Evolutionary conservation across 805 yeast species (phyloP).

Genomic region (Lipomyces yamanashiensis): DNA sequence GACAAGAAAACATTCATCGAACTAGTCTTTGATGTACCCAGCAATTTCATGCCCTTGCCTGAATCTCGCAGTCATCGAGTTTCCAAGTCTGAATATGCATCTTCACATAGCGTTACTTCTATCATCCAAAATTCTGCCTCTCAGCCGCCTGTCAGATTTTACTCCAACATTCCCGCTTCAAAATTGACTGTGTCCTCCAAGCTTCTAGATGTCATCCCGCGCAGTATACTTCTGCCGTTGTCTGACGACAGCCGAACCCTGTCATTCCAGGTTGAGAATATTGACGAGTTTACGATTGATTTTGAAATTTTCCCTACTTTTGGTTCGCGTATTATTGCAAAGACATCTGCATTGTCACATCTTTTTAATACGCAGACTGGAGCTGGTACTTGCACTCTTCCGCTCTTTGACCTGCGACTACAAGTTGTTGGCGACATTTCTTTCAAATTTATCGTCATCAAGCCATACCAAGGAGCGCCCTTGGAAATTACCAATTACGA

Average conservation of each 20-base stretch:
- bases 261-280: slow-evolving; percentile 54
- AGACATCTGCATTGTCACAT: slow-evolving; percentile 75
- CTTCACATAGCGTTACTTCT: neutral
- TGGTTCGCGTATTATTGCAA: slow-evolving; percentile 90
- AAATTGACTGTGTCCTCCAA: slow-evolving; percentile 76
- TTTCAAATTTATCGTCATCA: slow-evolving; percentile 79
- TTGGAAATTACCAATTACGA: slow-evolving; percentile 90
- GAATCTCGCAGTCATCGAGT: neutral
- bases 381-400: slow-evolving; percentile 54
- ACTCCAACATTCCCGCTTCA: slow-evolving; percentile 50
- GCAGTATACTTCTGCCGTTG: slow-evolving; percentile 80
- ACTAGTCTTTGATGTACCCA: slow-evolving; percentile 61
- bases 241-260: slow-evolving; percentile 68
- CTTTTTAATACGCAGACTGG: slow-evolving; percentile 50
- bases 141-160: slow-evolving; percentile 50
- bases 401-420: slow-evolving; percentile 79
- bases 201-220: slow-evolving; percentile 80
- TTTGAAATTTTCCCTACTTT: slow-evolving; percentile 88
- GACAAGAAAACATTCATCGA: slow-evolving; percentile 88
- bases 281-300: slow-evolving; percentile 42
- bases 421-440: slow-evolving; percentile 79
- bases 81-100: neutral
- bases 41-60: slow-evolving; percentile 41
- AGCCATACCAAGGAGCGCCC: slow-evolving; percentile 84
- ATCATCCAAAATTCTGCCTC: neutral